Evolutionary conservation across 169 alveolate genomes (phyloP).

Genomic region (Cryptosporidium bovis): DNA sequence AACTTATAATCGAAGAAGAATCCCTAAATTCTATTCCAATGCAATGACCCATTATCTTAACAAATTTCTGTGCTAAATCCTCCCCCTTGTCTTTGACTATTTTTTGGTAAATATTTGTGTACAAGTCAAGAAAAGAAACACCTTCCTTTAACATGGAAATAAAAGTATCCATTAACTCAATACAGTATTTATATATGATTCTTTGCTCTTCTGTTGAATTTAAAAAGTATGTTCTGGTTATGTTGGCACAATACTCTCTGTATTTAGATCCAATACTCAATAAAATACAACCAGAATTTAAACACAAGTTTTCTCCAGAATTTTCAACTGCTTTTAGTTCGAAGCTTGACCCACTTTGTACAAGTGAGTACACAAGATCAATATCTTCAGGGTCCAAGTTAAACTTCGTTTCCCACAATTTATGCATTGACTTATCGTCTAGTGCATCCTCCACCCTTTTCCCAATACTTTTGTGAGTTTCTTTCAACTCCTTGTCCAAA

Average conservation of each 20-base stretch:
- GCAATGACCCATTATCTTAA: slow-evolving; percentile 85
- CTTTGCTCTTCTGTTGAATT: slow-evolving; percentile 78
- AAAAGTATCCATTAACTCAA: slow-evolving; percentile 68
- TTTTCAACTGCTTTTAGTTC: slow-evolving; percentile 78
- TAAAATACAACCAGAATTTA: slow-evolving; percentile 76
- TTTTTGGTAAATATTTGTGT: slow-evolving; percentile 57
- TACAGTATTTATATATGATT: slow-evolving; percentile 60
- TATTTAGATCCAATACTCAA: slow-evolving; percentile 77
- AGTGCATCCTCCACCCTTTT: slow-evolving; percentile 76
- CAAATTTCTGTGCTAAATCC: slow-evolving; percentile 78
- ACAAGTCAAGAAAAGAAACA: slow-evolving; percentile 47
- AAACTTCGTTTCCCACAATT: slow-evolving; percentile 71
- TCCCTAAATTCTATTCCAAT: slow-evolving; percentile 90
- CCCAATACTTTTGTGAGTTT: slow-evolving; percentile 76
- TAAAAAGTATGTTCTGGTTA: slow-evolving; percentile 76
- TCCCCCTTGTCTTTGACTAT: slow-evolving; percentile 55
- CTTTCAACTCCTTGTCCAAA: slow-evolving; percentile 77
- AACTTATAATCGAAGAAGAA: slow-evolving; percentile 75
- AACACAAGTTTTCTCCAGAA: slow-evolving; percentile 73
- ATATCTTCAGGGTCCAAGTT: slow-evolving; percentile 76
- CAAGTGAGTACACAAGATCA: slow-evolving; percentile 76
- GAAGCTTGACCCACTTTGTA: slow-evolving; percentile 77
- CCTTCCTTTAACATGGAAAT: slow-evolving; percentile 71
- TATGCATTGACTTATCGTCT: slow-evolving; percentile 65
- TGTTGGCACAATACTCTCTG: slow-evolving; percentile 78